These are phyloP conservation scores for Podila clonocystis DNA, from an alignment of 192 early-diverging fungal species.

Conservation along the genomic window DNA sequence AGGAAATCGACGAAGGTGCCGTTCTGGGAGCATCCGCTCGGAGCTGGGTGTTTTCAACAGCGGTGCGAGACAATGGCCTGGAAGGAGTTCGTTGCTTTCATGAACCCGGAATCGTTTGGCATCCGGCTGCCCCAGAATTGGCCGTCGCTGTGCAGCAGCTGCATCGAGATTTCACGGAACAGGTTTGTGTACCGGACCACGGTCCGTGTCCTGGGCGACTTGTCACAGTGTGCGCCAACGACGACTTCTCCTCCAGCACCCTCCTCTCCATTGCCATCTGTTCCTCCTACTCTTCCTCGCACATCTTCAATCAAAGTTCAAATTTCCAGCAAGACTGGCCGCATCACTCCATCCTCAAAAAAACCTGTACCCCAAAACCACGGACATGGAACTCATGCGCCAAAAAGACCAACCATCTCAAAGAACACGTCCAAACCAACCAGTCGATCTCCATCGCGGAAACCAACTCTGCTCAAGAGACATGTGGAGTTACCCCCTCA, in stretches of 20 bases:
- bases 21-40: conserved; percentile 18
- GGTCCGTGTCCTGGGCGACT: conserved; percentile 28
- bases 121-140: conserved; percentile 19
- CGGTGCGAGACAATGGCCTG: conserved; percentile 15
- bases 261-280: neutral
- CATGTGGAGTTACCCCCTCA: neutral
- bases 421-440: no score
- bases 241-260: neutral
- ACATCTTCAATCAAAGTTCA: no score
- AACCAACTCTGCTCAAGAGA: no score
- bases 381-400: no score
- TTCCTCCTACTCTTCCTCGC: no score
- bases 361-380: no score
- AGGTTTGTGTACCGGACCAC: conserved; percentile 39
- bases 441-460: no score
- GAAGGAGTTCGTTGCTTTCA: conserved; percentile 38
- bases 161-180: conserved; percentile 38
- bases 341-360: no score
- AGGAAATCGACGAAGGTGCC: conserved; percentile 3
- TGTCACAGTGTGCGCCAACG: conserved; percentile 4
- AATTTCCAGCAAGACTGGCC: no score
- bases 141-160: conserved; percentile 43
- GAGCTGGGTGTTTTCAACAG: conserved; percentile 8
- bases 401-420: no score
- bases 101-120: conserved; percentile 28